A percentile compares a stretch with the other conserved stretches of the same genome.
Conservation (phyloP, 225 moss, liverwort and hornwort species). For the Straminergon stramineum region DNA sequence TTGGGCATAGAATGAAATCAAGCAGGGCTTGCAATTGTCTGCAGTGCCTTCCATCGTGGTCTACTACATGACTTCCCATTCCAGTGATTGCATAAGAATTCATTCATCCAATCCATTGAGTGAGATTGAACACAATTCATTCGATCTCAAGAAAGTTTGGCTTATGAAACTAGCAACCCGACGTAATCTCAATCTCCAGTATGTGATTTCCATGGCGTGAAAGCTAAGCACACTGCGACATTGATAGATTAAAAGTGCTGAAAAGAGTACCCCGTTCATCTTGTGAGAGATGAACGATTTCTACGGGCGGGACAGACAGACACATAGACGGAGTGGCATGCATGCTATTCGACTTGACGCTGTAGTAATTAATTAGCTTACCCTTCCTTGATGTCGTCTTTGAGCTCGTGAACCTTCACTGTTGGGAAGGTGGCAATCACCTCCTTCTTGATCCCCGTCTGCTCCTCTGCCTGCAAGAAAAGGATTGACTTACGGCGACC, state of each 20-base stretch:
- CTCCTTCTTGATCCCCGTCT: conserved; percentile 28
- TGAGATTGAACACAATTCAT: not conserved
- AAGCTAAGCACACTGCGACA: not conserved
- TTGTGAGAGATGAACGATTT: not conserved
- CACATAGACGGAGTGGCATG: not conserved
- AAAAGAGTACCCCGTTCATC: not conserved
- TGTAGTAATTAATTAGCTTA: not conserved
- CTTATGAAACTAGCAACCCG: not conserved
- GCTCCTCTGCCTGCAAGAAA: conserved; percentile 16
- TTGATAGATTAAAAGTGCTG: not conserved
- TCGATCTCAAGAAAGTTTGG: not conserved
- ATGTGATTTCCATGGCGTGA: not conserved
- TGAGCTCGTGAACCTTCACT: conserved; percentile 29
- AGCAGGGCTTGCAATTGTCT: not conserved
- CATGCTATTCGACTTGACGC: not conserved
- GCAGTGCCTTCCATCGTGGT: not conserved
- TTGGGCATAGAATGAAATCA: not conserved
- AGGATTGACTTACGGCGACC: not conserved
- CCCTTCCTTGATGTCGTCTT: conserved; percentile 35
- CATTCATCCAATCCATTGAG: not conserved
- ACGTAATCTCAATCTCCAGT: not conserved
- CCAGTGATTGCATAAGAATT: not conserved
- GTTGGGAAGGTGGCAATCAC: conserved; percentile 40
- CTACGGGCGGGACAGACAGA: not conserved
- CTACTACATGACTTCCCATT: not conserved